phyloP scores from a whole-genome alignment of 2,329 filamentous ascomycete species.

The Colletotrichum gigasporum region DNA sequence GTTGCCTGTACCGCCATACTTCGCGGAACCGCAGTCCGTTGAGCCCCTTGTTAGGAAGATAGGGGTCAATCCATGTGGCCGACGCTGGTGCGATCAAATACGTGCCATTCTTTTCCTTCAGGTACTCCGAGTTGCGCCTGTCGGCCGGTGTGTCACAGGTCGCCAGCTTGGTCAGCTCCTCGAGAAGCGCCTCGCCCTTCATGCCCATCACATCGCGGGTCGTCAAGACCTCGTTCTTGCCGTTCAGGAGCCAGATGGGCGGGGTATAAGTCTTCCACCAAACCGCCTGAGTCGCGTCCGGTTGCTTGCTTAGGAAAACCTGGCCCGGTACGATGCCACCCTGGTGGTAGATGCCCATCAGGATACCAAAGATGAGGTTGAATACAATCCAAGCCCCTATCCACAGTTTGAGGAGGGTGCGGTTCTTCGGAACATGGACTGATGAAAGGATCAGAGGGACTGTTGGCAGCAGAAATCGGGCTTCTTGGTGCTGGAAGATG shows the following conservation, averaged over 20 bases:
- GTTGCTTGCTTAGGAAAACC: constrained; percentile 76
- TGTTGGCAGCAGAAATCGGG: constrained; percentile 79
- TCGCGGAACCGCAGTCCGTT: constrained; percentile 72
- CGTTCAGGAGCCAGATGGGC: constrained; percentile 81
- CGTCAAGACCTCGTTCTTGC: constrained; percentile 75
- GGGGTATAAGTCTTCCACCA: constrained; percentile 93
- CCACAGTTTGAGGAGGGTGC: constrained; percentile 62
- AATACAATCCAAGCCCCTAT: constrained; percentile 73
- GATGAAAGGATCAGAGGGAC: constrained; percentile 82
- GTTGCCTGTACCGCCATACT: constrained; percentile 73
- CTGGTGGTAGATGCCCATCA: constrained; percentile 88
- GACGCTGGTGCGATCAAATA: constrained; percentile 80
- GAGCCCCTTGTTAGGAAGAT: constrained; percentile 66
- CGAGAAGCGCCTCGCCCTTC: constrained; percentile 67
- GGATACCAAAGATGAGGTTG: constrained; percentile 71
- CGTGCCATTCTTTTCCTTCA: constrained; percentile 70
- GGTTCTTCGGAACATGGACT: constrained; percentile 69
- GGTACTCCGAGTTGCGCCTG: constrained; percentile 62
- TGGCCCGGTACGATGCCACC: constrained; percentile 81
- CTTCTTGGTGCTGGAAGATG: constrained; percentile 81
- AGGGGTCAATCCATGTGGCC: constrained; percentile 74
- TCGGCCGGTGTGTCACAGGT: constrained; percentile 70
- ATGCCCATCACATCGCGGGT: constrained; percentile 81
- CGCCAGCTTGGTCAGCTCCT: constrained; percentile 65
- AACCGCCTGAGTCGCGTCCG: constrained; percentile 73